Evolutionary conservation across 164 flowering plant genomes (phyloP).

Genomic region (Umbilicus rupestris): DNA sequence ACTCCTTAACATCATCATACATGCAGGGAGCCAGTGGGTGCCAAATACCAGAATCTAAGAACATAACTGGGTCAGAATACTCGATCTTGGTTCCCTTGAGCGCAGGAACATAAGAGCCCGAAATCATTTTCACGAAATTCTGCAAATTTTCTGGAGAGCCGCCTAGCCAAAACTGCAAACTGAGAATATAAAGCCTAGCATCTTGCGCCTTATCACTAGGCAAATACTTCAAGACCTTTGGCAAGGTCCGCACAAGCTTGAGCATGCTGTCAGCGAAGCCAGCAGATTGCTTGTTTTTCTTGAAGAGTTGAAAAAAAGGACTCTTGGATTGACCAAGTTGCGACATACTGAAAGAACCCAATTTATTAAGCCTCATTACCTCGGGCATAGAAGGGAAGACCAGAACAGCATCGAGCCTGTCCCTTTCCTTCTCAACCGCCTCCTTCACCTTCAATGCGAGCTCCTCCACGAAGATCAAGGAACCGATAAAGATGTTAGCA

Average conservation of each 20-base stretch:
- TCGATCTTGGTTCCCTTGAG: constrained; percentile 60
- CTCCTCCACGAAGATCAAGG: constrained; percentile 93
- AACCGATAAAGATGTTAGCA: constrained; percentile 92
- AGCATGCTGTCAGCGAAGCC: constrained; percentile 94
- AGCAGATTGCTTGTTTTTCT: constrained; percentile 77
- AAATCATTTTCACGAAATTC: constrained; percentile 89
- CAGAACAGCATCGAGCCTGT: constrained; percentile 86
- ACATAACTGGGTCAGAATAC: constrained; percentile 92
- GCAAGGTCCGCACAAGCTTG: constrained; percentile 95
- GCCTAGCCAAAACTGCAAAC: constrained; percentile 98
- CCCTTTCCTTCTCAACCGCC: constrained; percentile 93
- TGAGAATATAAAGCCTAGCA: constrained; percentile 84
- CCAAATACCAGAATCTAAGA: constrained; percentile 88
- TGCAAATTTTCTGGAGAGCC: constrained; percentile 91
- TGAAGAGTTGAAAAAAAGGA: constrained; percentile 90
- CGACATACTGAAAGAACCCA: constrained; percentile 95
- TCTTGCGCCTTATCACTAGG: constrained; percentile 99
- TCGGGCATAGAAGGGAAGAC: constrained; percentile 99
- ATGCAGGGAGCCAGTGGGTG: constrained; percentile 96
- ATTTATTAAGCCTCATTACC: constrained; percentile 90
- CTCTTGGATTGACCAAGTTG: constrained; percentile 95
- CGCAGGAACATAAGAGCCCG: constrained; percentile 91
- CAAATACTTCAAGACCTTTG: constrained; percentile 92
- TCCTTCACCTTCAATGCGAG: constrained; percentile 74
- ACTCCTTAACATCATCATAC: constrained; percentile 98